Base-by-base conservation (phyloP, 129 eudicot genomes). In the Artemisia annua region DNA sequence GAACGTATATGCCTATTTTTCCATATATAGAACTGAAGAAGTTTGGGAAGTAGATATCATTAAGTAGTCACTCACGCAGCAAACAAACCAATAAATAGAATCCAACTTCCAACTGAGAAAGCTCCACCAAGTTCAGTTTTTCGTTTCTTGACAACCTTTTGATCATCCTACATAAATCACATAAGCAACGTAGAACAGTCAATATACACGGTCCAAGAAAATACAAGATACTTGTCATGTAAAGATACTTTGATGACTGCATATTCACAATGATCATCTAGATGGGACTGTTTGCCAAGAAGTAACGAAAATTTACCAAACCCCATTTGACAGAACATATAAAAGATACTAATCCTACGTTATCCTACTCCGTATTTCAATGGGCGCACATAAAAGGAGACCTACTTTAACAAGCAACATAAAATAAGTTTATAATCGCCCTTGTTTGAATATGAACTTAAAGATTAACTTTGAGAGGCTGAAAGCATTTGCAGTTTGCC, bases 111-210 rank as follows among this genome's bases (percentile, higher is more conserved):
- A 56, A 90, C 81, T 54, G 99, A 94, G 85, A 94, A 83, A 71
- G 97, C 62, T 63, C 99, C 99, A n/a, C 99, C 99, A 57, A 94
- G 96, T 84, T 94, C 97, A 3, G 99, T 94, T 72, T 94, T 94
- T 58, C 99, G 85, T 79, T 94, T 94, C 78, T 70, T 81, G 69
- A 94, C 93, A 28, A 85, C 89, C 83, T 90, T 85, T 87, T 90
- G 99, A 76, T 94, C 99, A 67, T 94, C 96, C 90, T 90, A 77
- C 75, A 85, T 7, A 71, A 61, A 62, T 50, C 58, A 57, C 39
- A 59, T 15, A 30, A 50, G 67, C 48, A 70, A 17, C 1, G 14
- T 51, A 32, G 19, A 35, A 77, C 11, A 32, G 30, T 1, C 63
- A 54, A 70, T n/a, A 53, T 69, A 16, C 63, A 69, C 17, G 13